Conservation (phyloP, 441 rosid species). For the Pelargonium australe region DNA sequence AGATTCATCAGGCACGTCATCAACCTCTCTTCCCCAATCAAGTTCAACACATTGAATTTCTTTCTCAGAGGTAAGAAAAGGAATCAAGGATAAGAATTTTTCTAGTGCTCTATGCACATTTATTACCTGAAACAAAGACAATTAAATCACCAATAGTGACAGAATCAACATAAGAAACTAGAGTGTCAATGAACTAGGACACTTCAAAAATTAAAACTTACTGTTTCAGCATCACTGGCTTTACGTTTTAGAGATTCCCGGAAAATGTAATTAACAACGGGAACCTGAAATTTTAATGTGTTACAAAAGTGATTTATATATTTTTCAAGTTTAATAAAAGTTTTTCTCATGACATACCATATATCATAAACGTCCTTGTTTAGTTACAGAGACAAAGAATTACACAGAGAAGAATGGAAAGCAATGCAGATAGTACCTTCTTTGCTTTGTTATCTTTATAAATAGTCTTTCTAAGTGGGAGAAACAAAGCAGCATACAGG, state of each 20-base stretch:
- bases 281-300: slow-evolving; percentile 36
- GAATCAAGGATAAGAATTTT: slow-evolving; percentile 54
- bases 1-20: slow-evolving; percentile 41
- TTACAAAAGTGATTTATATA: neutral
- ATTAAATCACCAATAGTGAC: neutral
- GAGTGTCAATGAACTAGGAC: neutral
- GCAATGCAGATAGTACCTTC: slow-evolving; percentile 35
- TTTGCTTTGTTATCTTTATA: slow-evolving; percentile 61
- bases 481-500: slow-evolving; percentile 78
- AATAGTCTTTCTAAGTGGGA: slow-evolving; percentile 48
- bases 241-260: slow-evolving; percentile 79
- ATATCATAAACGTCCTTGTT: neutral
- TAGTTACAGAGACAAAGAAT: neutral
- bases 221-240: slow-evolving; percentile 70
- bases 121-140: slow-evolving; percentile 43
- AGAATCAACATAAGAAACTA: neutral
- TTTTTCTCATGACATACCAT: neutral
- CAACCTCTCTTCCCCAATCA: slow-evolving; percentile 43
- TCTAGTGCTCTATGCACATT: slow-evolving; percentile 52
- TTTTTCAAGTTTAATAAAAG: neutral
- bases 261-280: slow-evolving; percentile 63
- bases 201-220: slow-evolving; percentile 26
- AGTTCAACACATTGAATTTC: slow-evolving; percentile 34
- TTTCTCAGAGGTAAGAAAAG: slow-evolving; percentile 41
- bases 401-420: neutral